phyloP scores from a whole-genome alignment of 2,329 filamentous ascomycete genomes.

The Claviceps cyperi region DNA sequence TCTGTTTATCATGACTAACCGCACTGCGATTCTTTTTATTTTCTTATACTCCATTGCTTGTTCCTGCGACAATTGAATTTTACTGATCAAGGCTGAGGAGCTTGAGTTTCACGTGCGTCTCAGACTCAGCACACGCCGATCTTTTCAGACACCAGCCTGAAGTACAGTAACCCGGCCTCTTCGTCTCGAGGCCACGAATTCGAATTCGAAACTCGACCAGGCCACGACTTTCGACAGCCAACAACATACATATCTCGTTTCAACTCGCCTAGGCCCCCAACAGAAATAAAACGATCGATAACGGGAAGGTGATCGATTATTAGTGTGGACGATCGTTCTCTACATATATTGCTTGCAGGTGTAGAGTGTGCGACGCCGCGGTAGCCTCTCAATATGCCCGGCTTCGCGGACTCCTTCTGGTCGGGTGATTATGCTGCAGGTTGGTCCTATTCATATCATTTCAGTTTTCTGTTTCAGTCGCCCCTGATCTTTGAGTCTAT shows the following conservation, averaged over 20 bases:
- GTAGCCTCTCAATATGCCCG: constrained; percentile 47
- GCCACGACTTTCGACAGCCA: neutral
- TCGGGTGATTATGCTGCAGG: constrained; percentile 93
- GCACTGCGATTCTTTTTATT: neutral
- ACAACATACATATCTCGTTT: neutral
- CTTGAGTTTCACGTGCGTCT: neutral
- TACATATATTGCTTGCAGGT: neutral
- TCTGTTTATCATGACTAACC: neutral
- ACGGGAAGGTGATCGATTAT: too few relatives aligned
- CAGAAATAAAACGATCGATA: neutral
- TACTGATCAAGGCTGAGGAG: neutral
- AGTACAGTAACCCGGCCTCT: neutral
- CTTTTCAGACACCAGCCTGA: neutral
- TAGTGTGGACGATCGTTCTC: neutral
- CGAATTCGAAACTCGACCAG: neutral
- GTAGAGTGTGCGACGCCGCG: constrained; percentile 1
- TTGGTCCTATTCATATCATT: constrained; percentile 23
- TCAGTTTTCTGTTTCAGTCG: neutral
- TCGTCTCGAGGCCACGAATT: neutral
- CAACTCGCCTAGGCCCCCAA: neutral
- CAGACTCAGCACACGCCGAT: neutral
- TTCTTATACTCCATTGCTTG: neutral
- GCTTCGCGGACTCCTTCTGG: constrained; percentile 96
- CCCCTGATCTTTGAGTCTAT: neutral
- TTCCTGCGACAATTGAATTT: neutral